A percentile compares a stretch with the other conserved stretches of the same genome.
Evolutionary conservation across 2,329 filamentous ascomycete species (phyloP).

Genomic region (Macroventuria anomochaeta): DNA sequence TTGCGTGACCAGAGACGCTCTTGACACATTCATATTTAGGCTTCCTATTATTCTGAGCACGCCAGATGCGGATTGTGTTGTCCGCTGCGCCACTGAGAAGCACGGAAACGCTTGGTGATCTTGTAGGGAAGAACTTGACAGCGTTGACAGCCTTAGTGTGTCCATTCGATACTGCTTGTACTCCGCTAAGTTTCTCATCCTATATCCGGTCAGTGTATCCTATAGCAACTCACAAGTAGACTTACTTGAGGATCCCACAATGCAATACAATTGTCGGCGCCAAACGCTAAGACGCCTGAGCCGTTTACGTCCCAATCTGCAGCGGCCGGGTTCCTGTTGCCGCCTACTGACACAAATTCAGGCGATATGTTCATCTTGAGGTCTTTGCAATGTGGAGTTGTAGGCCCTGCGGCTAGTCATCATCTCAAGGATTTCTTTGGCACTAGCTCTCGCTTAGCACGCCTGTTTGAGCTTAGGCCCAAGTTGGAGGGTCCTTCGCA

Average conservation of each 20-base stretch:
- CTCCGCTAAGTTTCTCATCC: conserved; percentile 60
- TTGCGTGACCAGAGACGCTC: conserved; percentile 71
- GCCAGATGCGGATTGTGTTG: conserved; percentile 73
- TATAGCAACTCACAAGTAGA: conserved; percentile 18
- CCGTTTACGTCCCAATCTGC: conserved; percentile 80
- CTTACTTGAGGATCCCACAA: conserved; percentile 82
- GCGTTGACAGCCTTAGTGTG: conserved; percentile 84
- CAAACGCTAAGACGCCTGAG: conserved; percentile 79
- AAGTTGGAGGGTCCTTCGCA: neutral
- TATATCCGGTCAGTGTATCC: conserved; percentile 34
- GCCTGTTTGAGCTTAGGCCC: conserved; percentile 21
- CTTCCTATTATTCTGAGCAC: conserved; percentile 31
- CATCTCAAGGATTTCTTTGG: conserved; percentile 36
- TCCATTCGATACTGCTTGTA: conserved; percentile 72
- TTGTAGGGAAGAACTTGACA: conserved; percentile 74
- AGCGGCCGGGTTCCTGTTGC: conserved; percentile 86
- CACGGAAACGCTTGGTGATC: conserved; percentile 58
- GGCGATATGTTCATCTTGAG: conserved; percentile 39
- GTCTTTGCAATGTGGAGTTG: conserved; percentile 23
- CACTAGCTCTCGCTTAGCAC: conserved; percentile 41
- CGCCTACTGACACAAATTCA: conserved; percentile 75
- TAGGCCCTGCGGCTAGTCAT: conserved; percentile 27
- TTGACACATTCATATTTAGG: conserved; percentile 51
- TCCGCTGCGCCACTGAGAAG: conserved; percentile 85
- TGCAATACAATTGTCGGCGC: conserved; percentile 86